Evolutionary conservation across 1,139 yeast genomes (phyloP).

Genomic region (Blastobotrys persicus): DNA sequence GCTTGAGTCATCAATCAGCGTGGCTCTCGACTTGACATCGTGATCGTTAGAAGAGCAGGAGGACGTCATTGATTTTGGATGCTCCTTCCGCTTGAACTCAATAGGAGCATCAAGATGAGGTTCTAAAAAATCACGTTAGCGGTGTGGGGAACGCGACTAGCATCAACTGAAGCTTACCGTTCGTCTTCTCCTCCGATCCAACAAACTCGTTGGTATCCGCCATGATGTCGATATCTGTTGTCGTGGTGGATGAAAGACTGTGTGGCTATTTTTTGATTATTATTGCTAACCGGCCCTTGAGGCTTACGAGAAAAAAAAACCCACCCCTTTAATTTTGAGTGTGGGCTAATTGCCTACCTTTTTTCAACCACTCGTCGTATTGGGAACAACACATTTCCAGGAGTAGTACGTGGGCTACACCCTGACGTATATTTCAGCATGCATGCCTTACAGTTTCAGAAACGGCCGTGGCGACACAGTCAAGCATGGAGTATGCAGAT

Average conservation of each 20-base stretch:
- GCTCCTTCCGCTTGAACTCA: constrained; percentile 18
- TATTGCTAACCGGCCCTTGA: neutral
- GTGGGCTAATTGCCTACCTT: neutral
- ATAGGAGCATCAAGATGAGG: constrained; percentile 23
- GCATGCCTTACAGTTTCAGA: neutral
- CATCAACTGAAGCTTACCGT: neutral
- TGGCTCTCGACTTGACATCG: constrained; percentile 10
- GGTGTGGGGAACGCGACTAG: neutral
- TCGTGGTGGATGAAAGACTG: neutral
- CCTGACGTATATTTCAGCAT: neutral
- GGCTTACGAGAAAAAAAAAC: neutral
- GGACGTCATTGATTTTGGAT: constrained; percentile 2
- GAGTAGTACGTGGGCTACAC: neutral
- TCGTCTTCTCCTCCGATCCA: neutral
- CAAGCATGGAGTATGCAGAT: neutral
- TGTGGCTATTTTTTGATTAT: neutral
- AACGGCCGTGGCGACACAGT: neutral
- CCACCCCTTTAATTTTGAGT: neutral
- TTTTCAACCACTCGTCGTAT: neutral
- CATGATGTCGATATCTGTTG: constrained; percentile 1
- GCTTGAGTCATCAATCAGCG: constrained; percentile 12
- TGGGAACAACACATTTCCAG: neutral
- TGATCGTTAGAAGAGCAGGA: neutral
- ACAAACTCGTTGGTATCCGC: constrained; percentile 4
- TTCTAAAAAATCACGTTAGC: neutral